A percentile compares a stretch with the other conserved stretches of the same genome.
Conservation (phyloP, 192 early-diverging fungal genomes). For the Coemansia sp. region DNA sequence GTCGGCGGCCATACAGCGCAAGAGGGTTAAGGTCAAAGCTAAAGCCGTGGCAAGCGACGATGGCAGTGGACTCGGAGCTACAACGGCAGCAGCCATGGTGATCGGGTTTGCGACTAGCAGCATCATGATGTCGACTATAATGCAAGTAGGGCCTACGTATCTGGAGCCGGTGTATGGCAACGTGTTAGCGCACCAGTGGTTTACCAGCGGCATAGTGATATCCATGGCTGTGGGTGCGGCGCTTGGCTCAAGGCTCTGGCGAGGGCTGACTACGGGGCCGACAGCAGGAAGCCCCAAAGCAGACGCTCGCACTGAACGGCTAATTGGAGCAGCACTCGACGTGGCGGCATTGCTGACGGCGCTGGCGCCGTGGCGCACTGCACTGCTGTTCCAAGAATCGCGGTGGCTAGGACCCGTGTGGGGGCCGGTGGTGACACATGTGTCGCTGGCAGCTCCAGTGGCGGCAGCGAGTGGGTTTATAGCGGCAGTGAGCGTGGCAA, state of each 20-base stretch:
- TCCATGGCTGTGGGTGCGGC: conserved; percentile 54
- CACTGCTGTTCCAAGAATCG: conserved; percentile 55
- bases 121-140: conserved; percentile 35
- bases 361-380: conserved; percentile 49
- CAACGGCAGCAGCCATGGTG: conserved; percentile 10
- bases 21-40: neutral
- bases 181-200: conserved; percentile 58
- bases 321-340: conserved; percentile 54
- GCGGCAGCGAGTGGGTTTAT: conserved; percentile 54
- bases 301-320: conserved; percentile 30
- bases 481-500: conserved; percentile 41
- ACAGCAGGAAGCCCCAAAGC: neutral
- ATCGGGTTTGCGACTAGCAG: conserved; percentile 23
- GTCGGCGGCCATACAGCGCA: neutral
- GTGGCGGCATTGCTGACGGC: conserved; percentile 54
- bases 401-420: conserved; percentile 57
- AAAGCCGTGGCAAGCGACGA: neutral
- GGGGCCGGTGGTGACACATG: conserved; percentile 61
- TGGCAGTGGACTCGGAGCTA: neutral
- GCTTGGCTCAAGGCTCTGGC: conserved; percentile 9
- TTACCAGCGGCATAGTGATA: conserved; percentile 36
- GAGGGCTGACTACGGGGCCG: conserved; percentile 3
- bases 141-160: conserved; percentile 57
- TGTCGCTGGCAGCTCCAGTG: conserved; percentile 56
- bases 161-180: conserved; percentile 70